Percentiles rank a stretch among this genome's conserved stretches.
phyloP scores from a whole-genome alignment of 2,329 filamentous ascomycete genomes.

The Akanthomyces uredinophilus region DNA sequence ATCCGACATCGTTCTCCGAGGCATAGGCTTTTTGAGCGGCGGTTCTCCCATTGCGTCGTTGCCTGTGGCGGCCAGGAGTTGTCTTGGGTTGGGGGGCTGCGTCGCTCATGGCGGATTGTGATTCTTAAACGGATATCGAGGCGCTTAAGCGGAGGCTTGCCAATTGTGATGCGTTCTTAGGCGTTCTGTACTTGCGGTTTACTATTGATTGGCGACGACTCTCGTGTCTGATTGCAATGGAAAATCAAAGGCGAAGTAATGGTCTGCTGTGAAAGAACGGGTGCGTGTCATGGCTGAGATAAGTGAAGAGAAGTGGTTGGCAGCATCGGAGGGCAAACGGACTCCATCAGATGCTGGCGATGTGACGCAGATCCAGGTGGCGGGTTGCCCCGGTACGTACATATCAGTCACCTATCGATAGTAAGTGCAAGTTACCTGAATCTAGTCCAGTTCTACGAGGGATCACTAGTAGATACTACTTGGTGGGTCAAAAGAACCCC shows the following conservation, averaged over 20 bases:
- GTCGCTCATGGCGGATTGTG: conserved; percentile 28
- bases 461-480: neutral
- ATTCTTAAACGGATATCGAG: neutral
- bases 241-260: neutral
- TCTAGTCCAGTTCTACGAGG: neutral
- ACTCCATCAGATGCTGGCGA: neutral
- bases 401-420: conserved; percentile 15
- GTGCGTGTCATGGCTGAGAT: conserved; percentile 9
- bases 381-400: conserved; percentile 17
- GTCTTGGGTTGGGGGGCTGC: conserved; percentile 27
- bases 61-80: conserved; percentile 33
- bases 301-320: conserved; percentile 7
- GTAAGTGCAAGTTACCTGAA: neutral
- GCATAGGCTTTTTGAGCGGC: conserved; percentile 51
- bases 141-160: neutral
- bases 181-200: neutral
- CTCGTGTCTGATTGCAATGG: neutral
- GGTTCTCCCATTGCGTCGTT: conserved; percentile 36
- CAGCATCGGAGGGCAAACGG: conserved; percentile 5
- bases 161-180: neutral
- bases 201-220: neutral
- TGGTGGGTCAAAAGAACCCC: neutral
- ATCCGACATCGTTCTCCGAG: conserved; percentile 49
- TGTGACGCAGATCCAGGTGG: conserved; percentile 15
- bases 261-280: conserved; percentile 1